phyloP scores from a whole-genome alignment of 306 rosid species.

The Vigna nakashimae region DNA sequence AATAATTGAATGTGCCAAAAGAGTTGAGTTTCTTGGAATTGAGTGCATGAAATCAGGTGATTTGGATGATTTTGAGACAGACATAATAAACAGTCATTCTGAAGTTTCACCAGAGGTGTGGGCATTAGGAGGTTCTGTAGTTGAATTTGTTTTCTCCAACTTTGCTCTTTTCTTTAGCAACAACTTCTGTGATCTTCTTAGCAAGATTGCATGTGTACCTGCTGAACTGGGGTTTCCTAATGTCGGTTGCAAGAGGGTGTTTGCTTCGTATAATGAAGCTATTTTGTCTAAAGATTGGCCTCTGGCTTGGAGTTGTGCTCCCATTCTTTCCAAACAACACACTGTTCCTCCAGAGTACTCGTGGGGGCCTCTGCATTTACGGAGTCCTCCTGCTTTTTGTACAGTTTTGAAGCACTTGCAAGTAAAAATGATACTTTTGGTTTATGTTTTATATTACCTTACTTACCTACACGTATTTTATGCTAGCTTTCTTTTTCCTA shows the following conservation, averaged over 20 bases:
- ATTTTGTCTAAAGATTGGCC: conserved; percentile 93
- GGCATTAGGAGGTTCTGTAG: conserved; percentile 86
- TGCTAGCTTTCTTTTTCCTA: conserved; percentile 48
- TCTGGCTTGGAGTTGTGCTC: conserved; percentile 94
- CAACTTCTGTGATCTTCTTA: conserved; percentile 85
- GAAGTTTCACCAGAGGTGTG: conserved; percentile 87
- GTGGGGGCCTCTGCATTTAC: conserved; percentile 87
- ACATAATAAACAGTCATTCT: conserved; percentile 51
- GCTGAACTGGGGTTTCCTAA: conserved; percentile 91
- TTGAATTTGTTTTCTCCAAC: conserved; percentile 84
- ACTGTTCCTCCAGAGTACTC: conserved; percentile 87
- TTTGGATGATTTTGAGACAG: conserved; percentile 75
- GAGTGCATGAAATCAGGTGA: conserved; percentile 77
- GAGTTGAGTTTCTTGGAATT: conserved; percentile 86
- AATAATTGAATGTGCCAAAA: conserved; percentile 93
- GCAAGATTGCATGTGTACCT: conserved; percentile 86
- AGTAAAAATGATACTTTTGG: conserved; percentile 52
- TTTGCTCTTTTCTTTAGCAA: conserved; percentile 86
- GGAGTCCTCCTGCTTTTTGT: conserved; percentile 87
- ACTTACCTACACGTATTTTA: conserved; percentile 33
- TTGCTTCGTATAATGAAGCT: conserved; percentile 83
- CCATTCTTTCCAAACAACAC: conserved; percentile 77
- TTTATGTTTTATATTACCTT: conserved; percentile 36
- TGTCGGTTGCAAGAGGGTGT: conserved; percentile 86
- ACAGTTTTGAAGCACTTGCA: conserved; percentile 87